Evolutionary conservation across 2,329 filamentous ascomycete genomes (phyloP).

Genomic region (Trichoderma afroharzianum): DNA sequence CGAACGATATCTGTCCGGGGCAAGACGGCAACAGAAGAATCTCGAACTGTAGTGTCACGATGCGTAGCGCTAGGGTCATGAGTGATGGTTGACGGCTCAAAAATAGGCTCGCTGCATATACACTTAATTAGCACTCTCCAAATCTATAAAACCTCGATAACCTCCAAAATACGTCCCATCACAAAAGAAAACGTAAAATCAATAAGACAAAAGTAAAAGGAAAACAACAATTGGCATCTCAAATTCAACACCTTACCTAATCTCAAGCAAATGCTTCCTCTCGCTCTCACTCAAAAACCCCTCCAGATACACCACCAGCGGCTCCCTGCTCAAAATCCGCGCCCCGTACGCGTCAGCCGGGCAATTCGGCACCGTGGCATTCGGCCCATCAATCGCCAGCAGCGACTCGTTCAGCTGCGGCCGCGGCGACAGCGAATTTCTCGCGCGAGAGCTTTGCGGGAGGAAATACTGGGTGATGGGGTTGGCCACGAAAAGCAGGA

Average conservation of each 20-base stretch:
- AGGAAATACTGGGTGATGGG: conserved; percentile 40
- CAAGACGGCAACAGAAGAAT: conserved; percentile 51
- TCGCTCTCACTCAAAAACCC: conserved; percentile 46
- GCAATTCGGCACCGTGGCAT: conserved; percentile 37
- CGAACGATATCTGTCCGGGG: conserved; percentile 43
- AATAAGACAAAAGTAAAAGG: not conserved
- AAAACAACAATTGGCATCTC: not conserved
- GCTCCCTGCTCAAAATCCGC: conserved; percentile 47
- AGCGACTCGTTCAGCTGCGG: conserved; percentile 50
- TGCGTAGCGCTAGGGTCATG: conserved; percentile 42
- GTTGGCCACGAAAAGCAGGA: conserved; percentile 43
- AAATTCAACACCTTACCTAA: conserved; percentile 40
- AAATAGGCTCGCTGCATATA: conserved; percentile 41
- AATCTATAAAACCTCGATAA: not conserved
- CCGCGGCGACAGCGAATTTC: conserved; percentile 34
- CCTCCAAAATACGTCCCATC: not conserved
- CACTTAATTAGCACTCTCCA: not conserved
- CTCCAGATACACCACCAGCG: conserved; percentile 53
- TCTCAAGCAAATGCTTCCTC: conserved; percentile 45
- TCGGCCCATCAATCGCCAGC: conserved; percentile 43
- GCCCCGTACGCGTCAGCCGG: conserved; percentile 42
- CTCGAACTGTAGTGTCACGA: conserved; percentile 43
- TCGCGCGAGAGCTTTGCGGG: conserved; percentile 20
- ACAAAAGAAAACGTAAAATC: not conserved
- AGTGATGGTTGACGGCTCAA: conserved; percentile 49